These are phyloP conservation scores for Talaromyces nanjingensis DNA, from an alignment of 495 filamentous ascomycete species.

Conservation along the genomic window DNA sequence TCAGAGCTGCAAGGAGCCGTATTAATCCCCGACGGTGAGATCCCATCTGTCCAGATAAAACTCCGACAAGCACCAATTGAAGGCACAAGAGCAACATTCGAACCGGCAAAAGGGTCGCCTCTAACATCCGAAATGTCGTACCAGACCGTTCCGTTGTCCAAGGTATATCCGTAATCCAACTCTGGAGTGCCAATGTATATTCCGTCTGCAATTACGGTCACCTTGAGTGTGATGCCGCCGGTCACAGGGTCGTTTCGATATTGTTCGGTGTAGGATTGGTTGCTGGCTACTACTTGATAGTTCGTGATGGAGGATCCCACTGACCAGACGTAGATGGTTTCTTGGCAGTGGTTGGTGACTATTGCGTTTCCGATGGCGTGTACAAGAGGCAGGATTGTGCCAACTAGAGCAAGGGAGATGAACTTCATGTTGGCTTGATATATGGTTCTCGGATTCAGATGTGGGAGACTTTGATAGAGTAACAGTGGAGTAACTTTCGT, in stretches of 20 bases:
- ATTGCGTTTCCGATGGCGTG: slow-evolving; percentile 38
- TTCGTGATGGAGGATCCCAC: slow-evolving; percentile 35
- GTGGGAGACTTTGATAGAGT: not conserved
- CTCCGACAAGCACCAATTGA: slow-evolving; percentile 23
- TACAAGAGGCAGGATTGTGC: slow-evolving; percentile 4
- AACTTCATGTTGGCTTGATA: slow-evolving; percentile 6
- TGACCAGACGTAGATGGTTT: slow-evolving; percentile 48
- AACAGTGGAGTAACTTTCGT: not conserved
- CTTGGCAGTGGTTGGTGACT: slow-evolving; percentile 42
- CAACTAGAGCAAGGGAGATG: slow-evolving; percentile 1
- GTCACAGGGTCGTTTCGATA: slow-evolving; percentile 37
- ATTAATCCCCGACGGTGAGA: slow-evolving; percentile 44
- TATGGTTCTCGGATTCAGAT: not conserved
- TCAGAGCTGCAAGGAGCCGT: slow-evolving; percentile 23
- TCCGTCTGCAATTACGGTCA: slow-evolving; percentile 39
- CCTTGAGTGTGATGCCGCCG: slow-evolving; percentile 51
- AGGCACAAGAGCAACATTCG: slow-evolving; percentile 31
- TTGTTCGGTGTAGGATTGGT: slow-evolving; percentile 27
- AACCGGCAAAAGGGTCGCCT: slow-evolving; percentile 47
- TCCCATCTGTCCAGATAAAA: slow-evolving; percentile 43
- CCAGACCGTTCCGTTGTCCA: slow-evolving; percentile 42
- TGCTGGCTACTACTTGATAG: slow-evolving; percentile 18
- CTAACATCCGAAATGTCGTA: slow-evolving; percentile 53
- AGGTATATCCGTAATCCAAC: slow-evolving; percentile 48
- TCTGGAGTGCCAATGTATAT: slow-evolving; percentile 42